These are phyloP conservation scores for Uronychia setigera DNA, from an alignment of 73 alveolate genomes.

Conservation along the genomic window DNA sequence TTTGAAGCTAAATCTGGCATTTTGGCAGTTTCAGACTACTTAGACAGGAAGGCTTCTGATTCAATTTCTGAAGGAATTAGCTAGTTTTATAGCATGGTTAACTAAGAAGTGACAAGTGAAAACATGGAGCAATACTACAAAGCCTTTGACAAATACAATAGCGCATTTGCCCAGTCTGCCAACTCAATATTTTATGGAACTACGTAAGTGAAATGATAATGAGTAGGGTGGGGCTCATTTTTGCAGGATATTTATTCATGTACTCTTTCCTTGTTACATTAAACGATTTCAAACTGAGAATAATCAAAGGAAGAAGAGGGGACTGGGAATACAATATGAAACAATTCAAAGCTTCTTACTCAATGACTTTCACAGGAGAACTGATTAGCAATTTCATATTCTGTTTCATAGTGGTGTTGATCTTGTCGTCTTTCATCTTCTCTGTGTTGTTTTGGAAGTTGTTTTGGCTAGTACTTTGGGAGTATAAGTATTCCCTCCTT, in stretches of 20 bases:
- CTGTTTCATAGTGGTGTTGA: constrained; percentile 1
- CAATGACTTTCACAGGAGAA: constrained; percentile 23
- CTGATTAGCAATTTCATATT: constrained; percentile 22
- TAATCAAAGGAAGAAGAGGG: constrained; percentile 14
- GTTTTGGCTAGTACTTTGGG: constrained; percentile 14
- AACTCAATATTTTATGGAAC: background rate
- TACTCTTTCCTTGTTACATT: background rate
- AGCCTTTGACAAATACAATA: background rate
- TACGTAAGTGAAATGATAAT: background rate
- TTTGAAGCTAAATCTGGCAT: background rate
- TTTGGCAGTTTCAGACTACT: background rate
- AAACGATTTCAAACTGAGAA: constrained; percentile 8
- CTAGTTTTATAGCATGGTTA: too few species aligned
- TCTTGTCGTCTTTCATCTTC: constrained; percentile 1
- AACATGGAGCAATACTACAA: background rate
- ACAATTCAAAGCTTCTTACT: background rate
- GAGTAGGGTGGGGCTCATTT: background rate
- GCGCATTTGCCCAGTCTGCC: background rate
- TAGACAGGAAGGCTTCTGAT: background rate
- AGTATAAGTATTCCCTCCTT: background rate
- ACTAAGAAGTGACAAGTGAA: background rate
- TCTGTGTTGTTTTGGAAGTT: constrained; percentile 14
- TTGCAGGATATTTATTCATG: background rate
- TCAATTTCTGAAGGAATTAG: background rate
- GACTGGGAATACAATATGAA: background rate